Evolutionary conservation across 345 rosid genomes (phyloP).

Genomic region (Rhizophora mangle): DNA sequence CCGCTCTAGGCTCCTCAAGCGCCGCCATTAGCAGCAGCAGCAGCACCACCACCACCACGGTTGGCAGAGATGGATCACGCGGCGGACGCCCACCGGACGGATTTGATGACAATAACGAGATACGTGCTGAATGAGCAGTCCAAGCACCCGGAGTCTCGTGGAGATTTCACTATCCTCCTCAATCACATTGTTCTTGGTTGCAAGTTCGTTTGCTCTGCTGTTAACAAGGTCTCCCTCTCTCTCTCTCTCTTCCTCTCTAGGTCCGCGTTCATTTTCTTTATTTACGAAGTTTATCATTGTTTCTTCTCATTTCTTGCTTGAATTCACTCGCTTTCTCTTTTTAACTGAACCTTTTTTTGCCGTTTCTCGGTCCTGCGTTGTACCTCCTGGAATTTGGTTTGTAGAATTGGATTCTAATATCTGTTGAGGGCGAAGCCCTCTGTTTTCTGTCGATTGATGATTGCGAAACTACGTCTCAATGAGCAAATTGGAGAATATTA

Average conservation of each 20-base stretch:
- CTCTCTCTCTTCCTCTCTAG: not conserved
- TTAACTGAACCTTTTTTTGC: too few relatives aligned
- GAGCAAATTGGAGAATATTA: too few relatives aligned
- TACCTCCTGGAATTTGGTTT: not conserved
- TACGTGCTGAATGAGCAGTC: slow-evolving; percentile 83
- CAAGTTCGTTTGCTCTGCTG: slow-evolving; percentile 96
- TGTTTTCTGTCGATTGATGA: too few relatives aligned
- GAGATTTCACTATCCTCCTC: slow-evolving; percentile 89
- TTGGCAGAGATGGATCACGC: slow-evolving; percentile 68
- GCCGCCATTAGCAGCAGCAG: not conserved
- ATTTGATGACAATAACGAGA: slow-evolving; percentile 96
- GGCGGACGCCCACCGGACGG: slow-evolving; percentile 82
- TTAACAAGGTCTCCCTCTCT: slow-evolving; percentile 59
- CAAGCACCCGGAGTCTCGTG: slow-evolving; percentile 91
- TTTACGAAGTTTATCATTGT: too few relatives aligned
- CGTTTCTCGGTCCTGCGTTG: too few relatives aligned
- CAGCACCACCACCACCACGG: not conserved
- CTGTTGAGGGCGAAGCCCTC: too few relatives aligned
- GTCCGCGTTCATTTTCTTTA: too few relatives aligned
- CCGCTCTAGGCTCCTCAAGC: slow-evolving; percentile 29
- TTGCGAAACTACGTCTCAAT: too few relatives aligned
- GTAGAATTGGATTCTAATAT: too few relatives aligned
- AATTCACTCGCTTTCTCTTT: too few relatives aligned
- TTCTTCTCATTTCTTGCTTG: too few relatives aligned
- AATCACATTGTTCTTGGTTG: slow-evolving; percentile 95